Evolutionary conservation across 2,329 filamentous ascomycete species (phyloP).

Genomic region (Fusarium sarcochroum): DNA sequence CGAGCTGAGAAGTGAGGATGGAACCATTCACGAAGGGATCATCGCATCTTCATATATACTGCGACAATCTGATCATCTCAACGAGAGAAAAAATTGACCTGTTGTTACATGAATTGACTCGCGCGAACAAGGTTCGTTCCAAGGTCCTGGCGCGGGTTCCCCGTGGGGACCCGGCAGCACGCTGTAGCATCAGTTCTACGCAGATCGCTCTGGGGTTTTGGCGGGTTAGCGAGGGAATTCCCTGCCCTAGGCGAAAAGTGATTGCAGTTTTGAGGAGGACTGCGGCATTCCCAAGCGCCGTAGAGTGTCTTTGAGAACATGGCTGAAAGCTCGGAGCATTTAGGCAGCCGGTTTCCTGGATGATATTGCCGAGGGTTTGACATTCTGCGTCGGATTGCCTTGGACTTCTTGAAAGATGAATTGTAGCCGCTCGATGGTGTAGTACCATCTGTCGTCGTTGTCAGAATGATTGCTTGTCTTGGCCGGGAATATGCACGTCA

Average conservation of each 20-base stretch:
- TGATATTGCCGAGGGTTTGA: neutral
- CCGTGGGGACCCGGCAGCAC: constrained; percentile 17
- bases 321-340: neutral
- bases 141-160: constrained; percentile 27
- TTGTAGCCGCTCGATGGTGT: constrained; percentile 9
- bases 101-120: constrained; percentile 30
- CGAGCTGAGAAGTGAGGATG: neutral
- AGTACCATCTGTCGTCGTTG: neutral
- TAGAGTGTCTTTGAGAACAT: constrained; percentile 5
- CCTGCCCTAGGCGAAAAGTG: neutral
- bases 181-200: constrained; percentile 3
- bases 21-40: constrained; percentile 13
- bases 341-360: constrained; percentile 27
- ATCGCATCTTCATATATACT: constrained; percentile 40
- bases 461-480: neutral
- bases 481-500: neutral
- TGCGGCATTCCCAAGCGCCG: constrained; percentile 27
- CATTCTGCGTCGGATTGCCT: constrained; percentile 1
- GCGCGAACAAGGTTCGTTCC: constrained; percentile 35
- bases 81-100: neutral
- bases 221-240: constrained; percentile 1
- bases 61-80: constrained; percentile 2
- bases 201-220: constrained; percentile 16
- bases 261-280: neutral
- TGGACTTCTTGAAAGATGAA: neutral